Evolutionary conservation across 495 filamentous ascomycete species (phyloP), one percentile per base, ranked within the genome.

Genomic region (Cercophora newfieldiana): DNA sequence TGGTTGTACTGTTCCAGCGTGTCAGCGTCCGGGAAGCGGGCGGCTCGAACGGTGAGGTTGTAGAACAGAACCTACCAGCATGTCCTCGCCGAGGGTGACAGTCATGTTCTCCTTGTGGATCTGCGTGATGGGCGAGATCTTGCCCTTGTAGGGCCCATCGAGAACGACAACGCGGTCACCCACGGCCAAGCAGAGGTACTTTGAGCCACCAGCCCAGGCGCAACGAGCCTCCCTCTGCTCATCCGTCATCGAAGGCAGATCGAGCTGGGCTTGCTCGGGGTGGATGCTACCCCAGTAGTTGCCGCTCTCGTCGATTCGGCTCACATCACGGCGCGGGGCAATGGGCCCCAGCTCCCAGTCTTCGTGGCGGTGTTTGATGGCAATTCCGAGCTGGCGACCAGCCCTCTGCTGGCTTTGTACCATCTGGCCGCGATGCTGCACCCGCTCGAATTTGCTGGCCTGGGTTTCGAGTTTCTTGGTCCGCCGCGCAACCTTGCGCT

Each of bases 151-250:
- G 64, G 80, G 80, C 22, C 94, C 93, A 57, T 89, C 87, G 53
- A 90, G 78, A 31, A 96, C 74, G 37, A 92, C 91, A 30, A 96
- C 91, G 61, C 94, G 83, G 71, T 97, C 94, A 8, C 86, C 88
- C 7, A 77, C 71, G 18, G 80, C 84, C 68, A 97, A 82, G 63
- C 89, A 89, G 66, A 89, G 81, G 68, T 82, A 81, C 70, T 84
- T 81, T 48, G 82, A 78, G 61, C 86, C 87, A 50, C 81, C 81
- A 30, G 73, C 73, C 81, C 81, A 84, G 10, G 75, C 71, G 31
- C 71, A 73, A 24, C 81, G 78, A 47, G 68, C 69, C 14, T 73
- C 63, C 16, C 47, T 67, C 59, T 75, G 64, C 28, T 68, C 69
- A 10, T 69, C 50, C 25, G 63, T 65, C 51, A 73, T 37, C 14